phyloP scores from a whole-genome alignment of 2,329 filamentous ascomycete genomes.

The Monilinia laxa region DNA sequence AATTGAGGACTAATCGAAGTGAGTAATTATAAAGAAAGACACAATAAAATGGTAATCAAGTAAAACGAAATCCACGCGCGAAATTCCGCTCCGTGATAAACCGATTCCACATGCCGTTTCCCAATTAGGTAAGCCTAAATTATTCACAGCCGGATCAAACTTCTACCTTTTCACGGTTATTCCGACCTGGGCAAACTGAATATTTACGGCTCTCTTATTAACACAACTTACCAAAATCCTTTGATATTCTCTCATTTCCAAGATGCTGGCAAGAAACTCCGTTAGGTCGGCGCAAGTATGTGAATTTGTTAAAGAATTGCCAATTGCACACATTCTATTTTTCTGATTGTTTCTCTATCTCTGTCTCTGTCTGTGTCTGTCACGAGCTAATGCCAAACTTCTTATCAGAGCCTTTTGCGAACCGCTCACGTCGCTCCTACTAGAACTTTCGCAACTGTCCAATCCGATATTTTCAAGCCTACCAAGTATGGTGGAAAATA shows the following conservation, averaged over 20 bases:
- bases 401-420: conserved; percentile 42
- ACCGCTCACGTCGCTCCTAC: conserved; percentile 34
- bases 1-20: neutral
- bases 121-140: conserved; percentile 18
- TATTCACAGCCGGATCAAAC: conserved; percentile 16
- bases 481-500: conserved; percentile 96
- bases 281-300: conserved; percentile 49
- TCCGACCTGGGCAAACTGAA: conserved; percentile 11
- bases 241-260: conserved; percentile 25
- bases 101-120: conserved; percentile 22
- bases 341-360: conserved; percentile 16
- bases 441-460: conserved; percentile 69
- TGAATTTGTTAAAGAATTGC: conserved; percentile 20
- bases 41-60: too few relatives aligned
- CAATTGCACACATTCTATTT: conserved; percentile 34
- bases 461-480: conserved; percentile 98
- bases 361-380: neutral
- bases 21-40: neutral
- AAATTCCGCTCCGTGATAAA: conserved; percentile 23
- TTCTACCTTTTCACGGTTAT: conserved; percentile 21
- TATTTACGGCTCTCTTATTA: conserved; percentile 12
- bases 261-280: conserved; percentile 41
- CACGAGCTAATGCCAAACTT: conserved; percentile 26
- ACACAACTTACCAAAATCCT: conserved; percentile 14
- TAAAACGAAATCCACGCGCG: conserved; percentile 14